phyloP scores from a whole-genome alignment of 2,329 filamentous ascomycete genomes.

The Aurifilum marmelostoma region DNA sequence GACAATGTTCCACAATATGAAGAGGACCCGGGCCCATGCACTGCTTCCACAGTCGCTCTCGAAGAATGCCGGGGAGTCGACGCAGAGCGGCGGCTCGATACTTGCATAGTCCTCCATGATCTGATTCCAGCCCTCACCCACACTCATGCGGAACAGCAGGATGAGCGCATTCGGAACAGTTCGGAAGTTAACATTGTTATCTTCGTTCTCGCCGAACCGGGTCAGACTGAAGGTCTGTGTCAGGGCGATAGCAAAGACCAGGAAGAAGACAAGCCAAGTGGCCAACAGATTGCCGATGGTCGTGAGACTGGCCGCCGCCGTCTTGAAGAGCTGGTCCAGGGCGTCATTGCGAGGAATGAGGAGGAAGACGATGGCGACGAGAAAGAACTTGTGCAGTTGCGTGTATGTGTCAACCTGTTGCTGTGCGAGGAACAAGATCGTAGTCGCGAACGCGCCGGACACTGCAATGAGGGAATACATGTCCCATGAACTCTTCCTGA shows the following conservation, averaged over 20 bases:
- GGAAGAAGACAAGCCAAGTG: conserved; percentile 95
- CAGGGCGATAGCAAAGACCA: conserved; percentile 94
- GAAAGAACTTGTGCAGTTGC: conserved; percentile 89
- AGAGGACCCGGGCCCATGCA: conserved; percentile 84
- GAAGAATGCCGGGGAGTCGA: conserved; percentile 72
- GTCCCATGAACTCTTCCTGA: conserved; percentile 93
- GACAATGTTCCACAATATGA: conserved; percentile 97
- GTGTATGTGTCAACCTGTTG: conserved; percentile 65
- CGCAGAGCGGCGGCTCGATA: conserved; percentile 80
- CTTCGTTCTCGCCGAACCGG: conserved; percentile 75
- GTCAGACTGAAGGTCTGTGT: conserved; percentile 96
- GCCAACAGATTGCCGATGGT: conserved; percentile 90
- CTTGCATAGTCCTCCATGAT: conserved; percentile 94
- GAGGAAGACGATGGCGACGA: conserved; percentile 86
- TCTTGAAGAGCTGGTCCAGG: conserved; percentile 97
- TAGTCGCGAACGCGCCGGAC: conserved; percentile 77
- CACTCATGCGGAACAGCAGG: conserved; percentile 88
- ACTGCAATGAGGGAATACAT: conserved; percentile 83
- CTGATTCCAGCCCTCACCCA: conserved; percentile 94
- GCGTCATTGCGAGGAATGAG: conserved; percentile 97
- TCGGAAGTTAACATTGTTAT: conserved; percentile 85
- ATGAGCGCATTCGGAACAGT: conserved; percentile 94
- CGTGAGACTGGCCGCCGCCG: conserved; percentile 88
- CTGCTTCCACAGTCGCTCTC: conserved; percentile 91
- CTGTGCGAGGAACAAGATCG: conserved; percentile 72